These are phyloP conservation scores for Talaromyces marneffei DNA, from an alignment of 2,329 filamentous ascomycete genomes.

Conservation along the genomic window DNA sequence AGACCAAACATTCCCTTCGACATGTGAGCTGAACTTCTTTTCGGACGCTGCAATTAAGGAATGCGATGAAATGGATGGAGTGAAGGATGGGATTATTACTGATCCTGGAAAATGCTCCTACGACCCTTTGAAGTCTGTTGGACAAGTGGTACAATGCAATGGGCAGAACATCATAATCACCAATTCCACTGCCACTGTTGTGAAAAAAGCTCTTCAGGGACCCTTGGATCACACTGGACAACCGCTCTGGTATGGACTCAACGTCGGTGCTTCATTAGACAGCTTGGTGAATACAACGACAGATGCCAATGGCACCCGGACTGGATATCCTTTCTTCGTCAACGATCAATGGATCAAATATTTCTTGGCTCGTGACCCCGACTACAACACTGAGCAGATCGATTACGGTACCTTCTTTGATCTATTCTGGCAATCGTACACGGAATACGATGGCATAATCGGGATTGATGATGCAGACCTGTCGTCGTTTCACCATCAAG, in stretches of 20 bases:
- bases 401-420: constrained; percentile 21
- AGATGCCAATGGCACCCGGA: constrained; percentile 20
- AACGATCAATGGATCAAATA: constrained; percentile 29
- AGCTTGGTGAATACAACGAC: constrained; percentile 25
- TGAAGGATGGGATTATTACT: constrained; percentile 27
- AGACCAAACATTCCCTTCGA: constrained; percentile 15
- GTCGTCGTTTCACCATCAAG: constrained; percentile 28
- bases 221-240: constrained; percentile 17
- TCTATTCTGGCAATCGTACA: constrained; percentile 22
- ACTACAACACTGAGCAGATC: constrained; percentile 28
- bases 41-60: constrained; percentile 28
- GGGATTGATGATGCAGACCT: constrained; percentile 36
- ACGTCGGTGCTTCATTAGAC: constrained; percentile 22
- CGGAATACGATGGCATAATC: constrained; percentile 32
- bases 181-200: constrained; percentile 25
- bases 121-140: constrained; percentile 21
- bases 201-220: constrained; percentile 29
- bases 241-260: constrained; percentile 31
- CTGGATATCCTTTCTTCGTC: constrained; percentile 25
- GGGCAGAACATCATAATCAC: constrained; percentile 22
- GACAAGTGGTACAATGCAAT: constrained; percentile 17
- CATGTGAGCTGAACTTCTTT: constrained; percentile 34
- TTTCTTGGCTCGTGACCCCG: constrained; percentile 29
- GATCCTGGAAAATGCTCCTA: constrained; percentile 18
- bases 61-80: constrained; percentile 35